Percentiles rank a stretch among this genome's conserved stretches.
Evolutionary conservation across 1,139 yeast species (phyloP).

Genomic region (Suhomyces ambrosiae): DNA sequence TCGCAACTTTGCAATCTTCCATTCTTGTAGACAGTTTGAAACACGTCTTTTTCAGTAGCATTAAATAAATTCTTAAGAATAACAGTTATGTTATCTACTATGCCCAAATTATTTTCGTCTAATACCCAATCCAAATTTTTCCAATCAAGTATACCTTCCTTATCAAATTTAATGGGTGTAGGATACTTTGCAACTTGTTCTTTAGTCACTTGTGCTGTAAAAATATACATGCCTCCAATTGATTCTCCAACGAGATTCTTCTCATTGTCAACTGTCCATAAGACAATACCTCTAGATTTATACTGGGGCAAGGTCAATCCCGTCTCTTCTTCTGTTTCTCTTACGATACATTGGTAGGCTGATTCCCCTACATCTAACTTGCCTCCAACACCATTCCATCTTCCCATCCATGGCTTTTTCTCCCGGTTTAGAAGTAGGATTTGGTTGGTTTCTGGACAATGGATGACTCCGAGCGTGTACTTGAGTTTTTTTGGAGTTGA

Average conservation of each 20-base stretch:
- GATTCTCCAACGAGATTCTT: conserved; percentile 18
- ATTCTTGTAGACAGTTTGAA: conserved; percentile 23
- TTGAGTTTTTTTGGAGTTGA: conserved; percentile 15
- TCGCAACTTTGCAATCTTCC: conserved; percentile 20
- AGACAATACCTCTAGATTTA: conserved; percentile 38
- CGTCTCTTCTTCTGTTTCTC: conserved; percentile 51
- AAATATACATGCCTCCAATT: conserved; percentile 45
- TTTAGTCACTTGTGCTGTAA: conserved; percentile 38
- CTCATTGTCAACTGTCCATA: conserved; percentile 34
- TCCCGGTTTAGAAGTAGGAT: conserved; percentile 44
- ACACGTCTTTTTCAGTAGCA: conserved; percentile 26
- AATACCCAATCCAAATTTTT: conserved; percentile 42
- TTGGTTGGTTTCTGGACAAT: conserved; percentile 35
- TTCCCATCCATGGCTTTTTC: conserved; percentile 54
- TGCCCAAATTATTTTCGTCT: conserved; percentile 43
- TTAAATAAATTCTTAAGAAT: conserved; percentile 31
- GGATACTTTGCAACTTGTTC: conserved; percentile 28
- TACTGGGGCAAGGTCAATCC: conserved; percentile 35
- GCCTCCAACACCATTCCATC: conserved; percentile 57
- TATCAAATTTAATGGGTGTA: conserved; percentile 25
- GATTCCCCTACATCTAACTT: conserved; percentile 41
- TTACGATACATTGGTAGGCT: conserved; percentile 41
- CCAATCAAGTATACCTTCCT: conserved; percentile 53
- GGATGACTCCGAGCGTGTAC: conserved; percentile 45
- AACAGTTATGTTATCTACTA: conserved; percentile 44